phyloP scores from a whole-genome alignment of 1,284 basidiomycete genomes.

The Chalciporus sp. region DNA sequence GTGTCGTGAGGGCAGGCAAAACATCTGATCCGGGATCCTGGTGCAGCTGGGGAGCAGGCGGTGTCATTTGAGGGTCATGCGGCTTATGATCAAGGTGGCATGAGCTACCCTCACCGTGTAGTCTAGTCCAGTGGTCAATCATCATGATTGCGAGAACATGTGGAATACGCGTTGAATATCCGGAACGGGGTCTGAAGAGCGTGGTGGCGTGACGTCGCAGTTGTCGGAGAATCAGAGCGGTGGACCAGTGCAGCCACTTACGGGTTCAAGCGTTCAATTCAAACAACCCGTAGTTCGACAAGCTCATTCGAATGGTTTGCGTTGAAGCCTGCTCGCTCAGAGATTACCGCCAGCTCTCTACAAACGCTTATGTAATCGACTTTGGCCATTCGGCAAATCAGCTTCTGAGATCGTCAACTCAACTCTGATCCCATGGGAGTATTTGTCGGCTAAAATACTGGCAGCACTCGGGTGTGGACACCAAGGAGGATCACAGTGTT shows the following conservation, averaged over 20 bases:
- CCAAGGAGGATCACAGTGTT: too few species aligned
- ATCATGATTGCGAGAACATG: constrained; percentile 31
- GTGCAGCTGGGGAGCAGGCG: constrained; percentile 15
- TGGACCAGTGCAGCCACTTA: constrained; percentile 15
- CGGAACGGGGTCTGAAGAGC: constrained; percentile 30
- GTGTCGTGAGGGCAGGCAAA: constrained; percentile 6
- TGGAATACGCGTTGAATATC: constrained; percentile 34
- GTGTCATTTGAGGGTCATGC: constrained; percentile 23
- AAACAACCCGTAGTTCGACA: background rate
- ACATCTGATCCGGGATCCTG: constrained; percentile 12
- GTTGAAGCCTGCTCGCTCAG: background rate
- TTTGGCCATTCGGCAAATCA: too few species aligned
- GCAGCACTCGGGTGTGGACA: too few species aligned
- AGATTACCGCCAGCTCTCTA: background rate
- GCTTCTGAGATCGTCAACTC: too few species aligned
- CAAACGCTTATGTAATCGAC: background rate
- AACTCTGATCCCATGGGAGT: background rate
- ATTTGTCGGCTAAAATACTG: background rate
- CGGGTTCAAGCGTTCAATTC: constrained; percentile 5
- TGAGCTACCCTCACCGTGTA: constrained; percentile 31
- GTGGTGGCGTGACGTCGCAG: constrained; percentile 24
- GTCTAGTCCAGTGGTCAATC: constrained; percentile 29
- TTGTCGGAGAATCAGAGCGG: constrained; percentile 15
- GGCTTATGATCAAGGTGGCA: constrained; percentile 26
- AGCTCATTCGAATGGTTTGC: constrained; percentile 1